These are phyloP conservation scores for Amaranthus hypochondriacus DNA, from an alignment of 148 eudicot genomes.

Conservation along the genomic window DNA sequence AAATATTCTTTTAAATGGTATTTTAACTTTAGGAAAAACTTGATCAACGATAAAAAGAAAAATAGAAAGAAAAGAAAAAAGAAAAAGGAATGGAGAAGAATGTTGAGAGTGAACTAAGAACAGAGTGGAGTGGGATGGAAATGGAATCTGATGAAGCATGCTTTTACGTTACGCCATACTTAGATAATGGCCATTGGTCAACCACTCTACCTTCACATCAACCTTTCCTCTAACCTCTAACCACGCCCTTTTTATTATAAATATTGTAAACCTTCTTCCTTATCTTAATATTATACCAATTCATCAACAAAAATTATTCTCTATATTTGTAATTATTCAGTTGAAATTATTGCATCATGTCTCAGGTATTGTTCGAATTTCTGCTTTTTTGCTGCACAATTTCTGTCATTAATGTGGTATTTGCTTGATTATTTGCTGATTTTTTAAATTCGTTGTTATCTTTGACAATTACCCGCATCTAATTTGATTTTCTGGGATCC, in stretches of 20 bases:
- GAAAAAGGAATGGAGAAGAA: too few species aligned
- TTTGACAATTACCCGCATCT: neutral
- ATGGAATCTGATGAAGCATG: conserved; percentile 1
- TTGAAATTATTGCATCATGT: conserved; percentile 9
- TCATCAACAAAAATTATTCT: too few species aligned
- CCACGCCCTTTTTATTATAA: too few species aligned
- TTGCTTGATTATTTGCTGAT: neutral
- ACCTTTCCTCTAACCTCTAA: too few species aligned
- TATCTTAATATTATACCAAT: neutral
- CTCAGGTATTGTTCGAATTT: conserved; percentile 14
- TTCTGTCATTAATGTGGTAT: neutral
- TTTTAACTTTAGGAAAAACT: too few species aligned
- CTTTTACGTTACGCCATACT: conserved; percentile 16
- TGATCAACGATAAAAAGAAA: too few species aligned
- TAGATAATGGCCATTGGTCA: neutral
- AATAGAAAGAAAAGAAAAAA: too few species aligned
- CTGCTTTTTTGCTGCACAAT: neutral
- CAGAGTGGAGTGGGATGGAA: neutral
- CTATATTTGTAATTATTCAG: neutral
- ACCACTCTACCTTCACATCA: neutral
- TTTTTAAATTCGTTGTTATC: neutral
- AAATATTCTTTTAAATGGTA: too few species aligned
- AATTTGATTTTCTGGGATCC: neutral
- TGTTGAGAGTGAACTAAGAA: too few species aligned
- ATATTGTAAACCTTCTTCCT: neutral